These are phyloP conservation scores for Geum urbanum DNA, from an alignment of 306 rosid genomes.

Conservation along the genomic window DNA sequence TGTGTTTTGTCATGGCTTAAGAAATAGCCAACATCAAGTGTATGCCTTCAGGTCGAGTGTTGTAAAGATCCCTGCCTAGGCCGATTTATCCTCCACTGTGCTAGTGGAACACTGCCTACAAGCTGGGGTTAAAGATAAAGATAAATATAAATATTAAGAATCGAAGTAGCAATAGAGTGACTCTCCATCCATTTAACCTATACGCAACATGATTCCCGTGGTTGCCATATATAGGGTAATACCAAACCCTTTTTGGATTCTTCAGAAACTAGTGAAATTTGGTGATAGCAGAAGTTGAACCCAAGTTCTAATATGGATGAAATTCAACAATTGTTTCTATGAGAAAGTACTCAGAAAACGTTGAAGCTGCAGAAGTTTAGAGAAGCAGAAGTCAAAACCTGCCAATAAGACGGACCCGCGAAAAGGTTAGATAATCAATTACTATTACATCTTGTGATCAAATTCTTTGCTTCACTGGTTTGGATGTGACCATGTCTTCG, in stretches of 20 bases:
- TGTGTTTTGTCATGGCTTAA: no score
- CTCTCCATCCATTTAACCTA: not conserved
- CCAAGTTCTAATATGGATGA: slow-evolving; percentile 5
- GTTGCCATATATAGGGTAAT: not conserved
- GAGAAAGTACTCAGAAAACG: slow-evolving; percentile 68
- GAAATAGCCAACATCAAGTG: no score
- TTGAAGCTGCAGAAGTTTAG: slow-evolving; percentile 71
- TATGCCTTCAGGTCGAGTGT: slow-evolving; percentile 14
- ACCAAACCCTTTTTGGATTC: not conserved
- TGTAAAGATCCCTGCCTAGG: no score
- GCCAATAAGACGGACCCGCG: slow-evolving; percentile 76
- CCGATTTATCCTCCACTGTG: no score
- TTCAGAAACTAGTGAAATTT: not conserved
- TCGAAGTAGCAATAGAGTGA: no score
- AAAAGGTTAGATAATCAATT: slow-evolving; percentile 49
- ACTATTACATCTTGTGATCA: not conserved
- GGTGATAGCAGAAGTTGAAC: not conserved
- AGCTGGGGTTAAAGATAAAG: slow-evolving; percentile 53
- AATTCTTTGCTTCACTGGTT: no score
- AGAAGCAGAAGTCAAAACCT: slow-evolving; percentile 61
- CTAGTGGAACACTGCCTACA: no score
- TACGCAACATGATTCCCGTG: not conserved
- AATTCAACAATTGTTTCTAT: slow-evolving; percentile 45
- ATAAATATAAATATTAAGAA: no score
- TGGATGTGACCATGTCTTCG: not conserved